Evolutionary conservation across 2,329 filamentous ascomycete species (phyloP).

Genomic region (Hypoxylon sp.): DNA sequence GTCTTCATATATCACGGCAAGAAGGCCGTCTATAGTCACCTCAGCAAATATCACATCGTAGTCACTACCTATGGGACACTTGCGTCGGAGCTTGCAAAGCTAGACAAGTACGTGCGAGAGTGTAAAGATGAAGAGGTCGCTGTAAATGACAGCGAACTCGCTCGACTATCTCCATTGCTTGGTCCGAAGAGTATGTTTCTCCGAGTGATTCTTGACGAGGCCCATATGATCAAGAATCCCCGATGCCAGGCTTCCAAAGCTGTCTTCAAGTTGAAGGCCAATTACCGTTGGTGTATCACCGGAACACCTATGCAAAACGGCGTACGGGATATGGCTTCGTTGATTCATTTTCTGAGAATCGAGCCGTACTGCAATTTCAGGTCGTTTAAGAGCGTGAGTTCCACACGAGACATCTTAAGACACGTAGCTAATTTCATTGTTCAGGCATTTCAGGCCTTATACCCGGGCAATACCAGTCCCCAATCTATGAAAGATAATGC

Average conservation of each 20-base stretch:
- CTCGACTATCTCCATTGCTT: conserved; percentile 67
- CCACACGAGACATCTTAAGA: background rate
- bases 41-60: conserved; percentile 54
- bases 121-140: conserved; percentile 57
- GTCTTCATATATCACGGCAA: conserved; percentile 80
- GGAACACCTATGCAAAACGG: conserved; percentile 93
- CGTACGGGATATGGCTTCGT: conserved; percentile 80
- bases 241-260: conserved; percentile 72
- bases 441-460: conserved; percentile 58
- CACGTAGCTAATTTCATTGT: conserved; percentile 29
- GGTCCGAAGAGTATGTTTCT: conserved; percentile 73
- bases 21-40: conserved; percentile 68
- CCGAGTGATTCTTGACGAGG: conserved; percentile 82
- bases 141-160: conserved; percentile 56
- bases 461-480: background rate
- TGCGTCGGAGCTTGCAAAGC: conserved; percentile 67
- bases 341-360: conserved; percentile 83
- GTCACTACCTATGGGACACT: conserved; percentile 24
- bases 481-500: background rate
- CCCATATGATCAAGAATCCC: conserved; percentile 84
- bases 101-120: conserved; percentile 66
- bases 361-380: conserved; percentile 77
- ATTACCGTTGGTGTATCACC: conserved; percentile 79
- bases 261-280: conserved; percentile 68
- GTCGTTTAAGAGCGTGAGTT: conserved; percentile 69